Conservation (phyloP, 208 protist genomes). For the Borovskyia barvae region DNA sequence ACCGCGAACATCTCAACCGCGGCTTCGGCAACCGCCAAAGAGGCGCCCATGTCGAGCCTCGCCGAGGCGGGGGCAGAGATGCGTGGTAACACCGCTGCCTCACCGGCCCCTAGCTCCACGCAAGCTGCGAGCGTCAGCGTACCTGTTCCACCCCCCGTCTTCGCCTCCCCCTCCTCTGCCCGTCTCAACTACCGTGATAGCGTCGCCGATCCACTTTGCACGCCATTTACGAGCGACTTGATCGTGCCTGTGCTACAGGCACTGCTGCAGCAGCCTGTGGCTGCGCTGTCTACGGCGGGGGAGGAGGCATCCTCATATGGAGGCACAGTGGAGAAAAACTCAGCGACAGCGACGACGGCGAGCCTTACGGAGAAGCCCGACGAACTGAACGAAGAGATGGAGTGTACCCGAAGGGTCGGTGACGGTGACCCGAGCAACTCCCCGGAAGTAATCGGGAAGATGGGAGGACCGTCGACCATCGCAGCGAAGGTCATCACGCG, state of each 20-base stretch:
- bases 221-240: conserved; percentile 33
- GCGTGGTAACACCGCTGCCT: neutral
- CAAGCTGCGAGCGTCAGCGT: neutral
- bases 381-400: too few species aligned
- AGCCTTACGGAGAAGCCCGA: too few species aligned
- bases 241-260: neutral
- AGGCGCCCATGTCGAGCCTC: neutral
- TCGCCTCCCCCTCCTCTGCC: conserved; percentile 41
- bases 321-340: too few species aligned
- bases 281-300: neutral
- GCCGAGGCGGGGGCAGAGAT: conserved; percentile 1
- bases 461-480: too few species aligned
- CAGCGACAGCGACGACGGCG: too few species aligned
- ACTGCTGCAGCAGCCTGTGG: neutral
- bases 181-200: conserved; percentile 55
- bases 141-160: conserved; percentile 39
- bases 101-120: neutral
- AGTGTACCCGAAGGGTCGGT: too few species aligned
- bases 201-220: conserved; percentile 47
- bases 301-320: too few species aligned
- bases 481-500: too few species aligned
- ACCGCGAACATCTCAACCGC: neutral
- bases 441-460: too few species aligned
- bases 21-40: neutral
- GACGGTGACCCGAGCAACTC: too few species aligned